phyloP scores from a whole-genome alignment of 352 stramenopile genomes.

The Globisporangium lucens region DNA sequence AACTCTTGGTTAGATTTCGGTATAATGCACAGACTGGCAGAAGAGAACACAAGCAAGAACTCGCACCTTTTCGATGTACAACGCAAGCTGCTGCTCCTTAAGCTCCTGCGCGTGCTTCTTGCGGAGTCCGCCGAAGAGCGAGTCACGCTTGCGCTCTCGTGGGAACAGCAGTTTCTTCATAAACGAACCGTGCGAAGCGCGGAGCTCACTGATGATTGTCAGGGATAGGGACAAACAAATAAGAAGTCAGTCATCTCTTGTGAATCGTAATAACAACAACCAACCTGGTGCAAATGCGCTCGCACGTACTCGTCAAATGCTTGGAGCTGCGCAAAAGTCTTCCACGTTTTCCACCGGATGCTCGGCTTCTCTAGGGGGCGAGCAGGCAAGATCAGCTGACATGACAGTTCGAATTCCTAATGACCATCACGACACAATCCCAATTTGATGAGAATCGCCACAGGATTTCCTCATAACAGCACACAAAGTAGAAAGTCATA shows the following conservation, averaged over 20 bases:
- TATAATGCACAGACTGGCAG: neutral
- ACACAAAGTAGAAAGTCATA: neutral
- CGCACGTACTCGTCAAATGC: slow-evolving; percentile 61
- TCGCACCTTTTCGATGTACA: slow-evolving; percentile 62
- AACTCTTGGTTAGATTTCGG: neutral
- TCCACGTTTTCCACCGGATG: slow-evolving; percentile 80
- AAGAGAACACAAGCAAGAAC: slow-evolving; percentile 4
- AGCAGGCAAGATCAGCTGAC: slow-evolving; percentile 52
- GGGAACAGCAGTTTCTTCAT: slow-evolving; percentile 65
- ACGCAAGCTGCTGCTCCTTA: slow-evolving; percentile 66
- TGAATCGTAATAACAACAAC: neutral
- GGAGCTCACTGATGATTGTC: slow-evolving; percentile 40
- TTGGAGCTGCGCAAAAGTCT: slow-evolving; percentile 62
- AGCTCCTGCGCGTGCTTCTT: slow-evolving; percentile 67
- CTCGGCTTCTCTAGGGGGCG: slow-evolving; percentile 59
- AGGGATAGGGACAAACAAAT: neutral
- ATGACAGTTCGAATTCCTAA: slow-evolving; percentile 75
- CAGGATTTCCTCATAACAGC: neutral
- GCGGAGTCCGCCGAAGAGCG: slow-evolving; percentile 62
- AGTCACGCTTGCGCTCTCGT: slow-evolving; percentile 66
- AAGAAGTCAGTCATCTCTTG: neutral
- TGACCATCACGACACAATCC: slow-evolving; percentile 9
- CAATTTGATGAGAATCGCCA: slow-evolving; percentile 10
- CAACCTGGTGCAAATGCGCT: neutral
- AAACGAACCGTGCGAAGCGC: slow-evolving; percentile 37